Conservation (phyloP, 2,329 filamentous ascomycete genomes). For the Pezicula carpinea region DNA sequence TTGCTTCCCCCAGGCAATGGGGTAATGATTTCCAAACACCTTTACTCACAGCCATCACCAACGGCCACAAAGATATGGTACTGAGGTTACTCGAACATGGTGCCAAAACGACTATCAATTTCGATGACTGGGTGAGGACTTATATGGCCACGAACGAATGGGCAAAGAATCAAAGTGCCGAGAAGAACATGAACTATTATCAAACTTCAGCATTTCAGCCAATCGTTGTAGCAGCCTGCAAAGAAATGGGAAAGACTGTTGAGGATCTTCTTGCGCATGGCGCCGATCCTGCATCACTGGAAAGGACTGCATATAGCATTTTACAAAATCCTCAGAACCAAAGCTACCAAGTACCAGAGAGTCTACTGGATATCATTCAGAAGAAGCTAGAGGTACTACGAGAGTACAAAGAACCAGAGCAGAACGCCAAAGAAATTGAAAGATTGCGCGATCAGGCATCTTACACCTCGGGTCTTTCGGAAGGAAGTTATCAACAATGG, state of each 20-base stretch:
- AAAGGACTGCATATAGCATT: conserved; percentile 32
- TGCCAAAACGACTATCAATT: too few species aligned
- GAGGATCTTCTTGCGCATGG: conserved; percentile 55
- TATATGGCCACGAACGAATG: conserved; percentile 38
- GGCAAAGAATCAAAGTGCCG: conserved; percentile 33
- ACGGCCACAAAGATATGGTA: conserved; percentile 47
- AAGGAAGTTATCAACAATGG: conserved; percentile 54
- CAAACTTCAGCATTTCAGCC: conserved; percentile 53
- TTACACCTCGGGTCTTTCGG: conserved; percentile 46
- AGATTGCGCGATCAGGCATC: conserved; percentile 36
- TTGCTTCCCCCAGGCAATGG: conserved; percentile 42
- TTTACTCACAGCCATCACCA: conserved; percentile 54
- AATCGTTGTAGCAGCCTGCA: conserved; percentile 54
- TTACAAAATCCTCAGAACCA: conserved; percentile 24
- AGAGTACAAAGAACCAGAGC: conserved; percentile 11
- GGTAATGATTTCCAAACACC: conserved; percentile 38
- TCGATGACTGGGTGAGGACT: conserved; percentile 59
- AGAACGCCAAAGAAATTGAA: conserved; percentile 10
- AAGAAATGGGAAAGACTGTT: conserved; percentile 42
- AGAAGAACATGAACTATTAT: conserved; percentile 47
- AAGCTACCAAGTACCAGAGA: conserved; percentile 35
- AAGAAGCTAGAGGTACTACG: conserved; percentile 45
- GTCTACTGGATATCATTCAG: conserved; percentile 58
- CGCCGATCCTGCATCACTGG: conserved; percentile 60
- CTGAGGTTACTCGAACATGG: too few species aligned